Evolutionary conservation across 2,329 filamentous ascomycete genomes (phyloP), one percentile per base, ranked within the genome.

Genomic region (Cladophialophora carrionii): DNA sequence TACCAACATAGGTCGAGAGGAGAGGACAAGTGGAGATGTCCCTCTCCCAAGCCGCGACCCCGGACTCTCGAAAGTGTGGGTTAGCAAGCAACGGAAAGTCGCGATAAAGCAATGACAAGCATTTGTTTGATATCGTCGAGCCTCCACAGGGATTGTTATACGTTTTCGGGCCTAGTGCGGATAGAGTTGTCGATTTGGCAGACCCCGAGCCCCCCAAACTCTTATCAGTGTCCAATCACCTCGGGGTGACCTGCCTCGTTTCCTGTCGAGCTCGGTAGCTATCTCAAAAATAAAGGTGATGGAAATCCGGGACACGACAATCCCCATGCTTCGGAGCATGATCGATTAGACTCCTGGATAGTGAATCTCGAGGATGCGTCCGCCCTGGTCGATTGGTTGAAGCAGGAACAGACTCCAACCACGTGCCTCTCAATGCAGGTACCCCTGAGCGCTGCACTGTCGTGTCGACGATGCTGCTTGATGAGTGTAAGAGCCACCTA

Each of bases 341-440:
- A 43, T 43, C 3, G 37, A 43, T 43, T 43, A 14, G n/a, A n/a
- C 17, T 43, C 37, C 17, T 17, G 37, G 37, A 43, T 17, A n/a
- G 37, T 14, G 3, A n/a, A n/a, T 8, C 17, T 43, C 37, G 17
- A 43, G 37, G 8, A 43, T 17, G n/a, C 1, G 17, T 29, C 37
- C 5, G 14, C 37, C 24, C 26, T 14, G 43, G 41, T 43, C 29
- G 24, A 58, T 58, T 58, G 56, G 56, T 43, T n/a, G 43, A 17
- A 34, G 55, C 34, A 7, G 6, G 17, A 29, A 32, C 14, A 6
- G 12, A 17, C 37, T 58, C 37, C 46, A 60, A 31, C 62, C 62
- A 57, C 62, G 59, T 65, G 65, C 62, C 46, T 57, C 8, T 34
- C 20, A 24, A 63, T 51, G 65, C 65, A 67, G 65, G 65, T 67